Evolutionary conservation across 1,284 basidiomycete species (phyloP), one percentile per base, ranked within the genome.

Genomic region (Meira miltonrushii): DNA sequence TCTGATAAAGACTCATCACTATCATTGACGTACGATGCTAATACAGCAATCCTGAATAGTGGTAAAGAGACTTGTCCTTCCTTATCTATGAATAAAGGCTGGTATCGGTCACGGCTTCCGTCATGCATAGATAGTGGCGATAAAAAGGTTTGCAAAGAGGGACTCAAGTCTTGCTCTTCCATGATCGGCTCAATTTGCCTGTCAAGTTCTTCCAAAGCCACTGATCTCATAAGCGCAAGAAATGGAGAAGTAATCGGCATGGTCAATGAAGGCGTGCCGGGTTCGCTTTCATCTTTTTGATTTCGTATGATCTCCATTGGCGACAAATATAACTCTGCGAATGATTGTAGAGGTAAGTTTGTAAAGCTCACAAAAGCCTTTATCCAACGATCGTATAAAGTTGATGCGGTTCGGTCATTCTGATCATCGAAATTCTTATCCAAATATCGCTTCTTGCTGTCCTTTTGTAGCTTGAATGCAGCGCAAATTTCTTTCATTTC

Each of bases 401-500:
- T 11, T 59, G 21, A 10, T 46, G 39, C 12, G 17, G 6, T 3
- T 38, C 44, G 1, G 4, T 48, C n/a, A 21, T 15, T 21, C n/a
- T 37, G 8, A 28, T 46, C 8, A n/a, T 12, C 23, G 11, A 41
- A 12, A 11, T 38, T 39, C 11, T 15, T 19, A 1, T 39, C 19
- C 11, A 19, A 60, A 37, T 19, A 21, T 19, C 40, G 15, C 15
- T 43, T n/a, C 37, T 38, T 28, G 15, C 19, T 17, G 12, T 54
- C 46, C 12, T 19, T 33, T n/a, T 10, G 28, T 15, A 39, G 17
- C 1, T 33, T 25, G 10, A 60, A 50, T 0, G 66, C 62, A 7
- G 23, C 21, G 1, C 60, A 23, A 7, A 69, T 54, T 15, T 46
- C 48, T 3, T 21, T 10, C 5, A 63, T 57, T 44, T 76, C 74